Conservation (phyloP, 2,329 filamentous ascomycete species). For the Ceratocystis variospora region DNA sequence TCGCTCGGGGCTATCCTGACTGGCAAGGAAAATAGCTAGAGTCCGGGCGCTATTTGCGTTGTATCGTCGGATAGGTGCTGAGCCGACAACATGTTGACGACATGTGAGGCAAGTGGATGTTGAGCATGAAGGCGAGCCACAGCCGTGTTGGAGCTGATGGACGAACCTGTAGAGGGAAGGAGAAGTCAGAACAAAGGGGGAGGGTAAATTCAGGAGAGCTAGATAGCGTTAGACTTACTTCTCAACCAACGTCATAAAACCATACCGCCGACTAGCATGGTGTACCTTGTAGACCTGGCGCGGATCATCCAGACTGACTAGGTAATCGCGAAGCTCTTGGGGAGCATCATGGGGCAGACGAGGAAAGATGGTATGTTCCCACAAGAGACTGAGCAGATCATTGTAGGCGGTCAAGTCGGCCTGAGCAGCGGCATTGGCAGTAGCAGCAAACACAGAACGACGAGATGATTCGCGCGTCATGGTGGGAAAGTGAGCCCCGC, state of each 20-base stretch:
- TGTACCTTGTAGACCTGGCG: conserved; percentile 47
- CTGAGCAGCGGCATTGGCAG: background rate
- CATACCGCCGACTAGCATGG: conserved; percentile 45
- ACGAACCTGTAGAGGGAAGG: conserved; percentile 46
- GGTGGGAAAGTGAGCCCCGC: background rate
- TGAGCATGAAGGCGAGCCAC: conserved; percentile 51
- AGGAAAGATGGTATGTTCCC: conserved; percentile 47
- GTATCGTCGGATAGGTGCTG: conserved; percentile 60
- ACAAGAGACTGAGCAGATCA: conserved; percentile 43
- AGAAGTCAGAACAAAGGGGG: conserved; percentile 15
- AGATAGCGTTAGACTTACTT: conserved; percentile 33
- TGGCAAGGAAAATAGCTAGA: conserved; percentile 65
- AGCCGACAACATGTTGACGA: conserved; percentile 51
- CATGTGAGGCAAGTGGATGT: conserved; percentile 72
- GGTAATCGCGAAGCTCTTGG: conserved; percentile 38
- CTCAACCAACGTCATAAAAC: conserved; percentile 53
- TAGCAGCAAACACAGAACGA: conserved; percentile 11
- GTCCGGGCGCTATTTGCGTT: conserved; percentile 71
- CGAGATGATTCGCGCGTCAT: conserved; percentile 18
- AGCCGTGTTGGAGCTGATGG: conserved; percentile 69
- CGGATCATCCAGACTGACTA: conserved; percentile 48
- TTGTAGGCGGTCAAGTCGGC: conserved; percentile 25
- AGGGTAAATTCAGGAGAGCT: conserved; percentile 11
- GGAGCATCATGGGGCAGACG: conserved; percentile 48
- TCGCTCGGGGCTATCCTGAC: conserved; percentile 60